These are phyloP conservation scores for Nakaseomyces glabratus DNA, from an alignment of 1,139 yeast genomes.

Conservation along the genomic window DNA sequence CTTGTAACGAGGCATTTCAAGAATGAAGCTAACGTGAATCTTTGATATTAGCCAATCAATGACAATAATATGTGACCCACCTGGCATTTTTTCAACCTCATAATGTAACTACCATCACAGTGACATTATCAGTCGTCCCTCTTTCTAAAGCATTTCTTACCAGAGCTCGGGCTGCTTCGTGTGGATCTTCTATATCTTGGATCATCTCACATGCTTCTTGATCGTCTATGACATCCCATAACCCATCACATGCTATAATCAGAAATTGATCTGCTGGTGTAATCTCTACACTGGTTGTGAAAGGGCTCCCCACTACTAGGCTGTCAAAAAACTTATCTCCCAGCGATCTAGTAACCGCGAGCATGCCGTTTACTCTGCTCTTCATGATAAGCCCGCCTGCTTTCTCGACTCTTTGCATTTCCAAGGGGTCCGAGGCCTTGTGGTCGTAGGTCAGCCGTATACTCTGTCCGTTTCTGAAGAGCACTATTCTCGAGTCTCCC, in stretches of 20 bases:
- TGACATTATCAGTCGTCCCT: constrained; percentile 83
- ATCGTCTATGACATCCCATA: constrained; percentile 89
- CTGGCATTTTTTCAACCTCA: constrained; percentile 8
- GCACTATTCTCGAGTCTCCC: constrained; percentile 83
- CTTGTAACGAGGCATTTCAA: too few species aligned
- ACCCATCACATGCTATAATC: constrained; percentile 88
- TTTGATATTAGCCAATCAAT: too few species aligned
- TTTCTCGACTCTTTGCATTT: constrained; percentile 62
- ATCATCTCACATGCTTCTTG: constrained; percentile 70
- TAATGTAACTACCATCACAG: constrained; percentile 69
- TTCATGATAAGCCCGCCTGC: constrained; percentile 85
- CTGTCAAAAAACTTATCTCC: constrained; percentile 95
- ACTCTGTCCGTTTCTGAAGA: constrained; percentile 66
- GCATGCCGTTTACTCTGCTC: constrained; percentile 88
- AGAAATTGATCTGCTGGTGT: constrained; percentile 55
- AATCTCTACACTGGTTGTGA: constrained; percentile 81
- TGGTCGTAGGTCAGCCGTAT: constrained; percentile 85
- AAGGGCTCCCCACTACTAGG: constrained; percentile 83
- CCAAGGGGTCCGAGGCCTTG: constrained; percentile 77
- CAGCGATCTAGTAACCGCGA: constrained; percentile 87
- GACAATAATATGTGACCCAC: too few species aligned
- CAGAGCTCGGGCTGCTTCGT: constrained; percentile 56
- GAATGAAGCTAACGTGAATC: too few species aligned
- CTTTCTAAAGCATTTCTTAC: constrained; percentile 71
- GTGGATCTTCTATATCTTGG: constrained; percentile 46